phyloP scores from a whole-genome alignment of 1,284 basidiomycete species.

The Malassezia restricta region DNA sequence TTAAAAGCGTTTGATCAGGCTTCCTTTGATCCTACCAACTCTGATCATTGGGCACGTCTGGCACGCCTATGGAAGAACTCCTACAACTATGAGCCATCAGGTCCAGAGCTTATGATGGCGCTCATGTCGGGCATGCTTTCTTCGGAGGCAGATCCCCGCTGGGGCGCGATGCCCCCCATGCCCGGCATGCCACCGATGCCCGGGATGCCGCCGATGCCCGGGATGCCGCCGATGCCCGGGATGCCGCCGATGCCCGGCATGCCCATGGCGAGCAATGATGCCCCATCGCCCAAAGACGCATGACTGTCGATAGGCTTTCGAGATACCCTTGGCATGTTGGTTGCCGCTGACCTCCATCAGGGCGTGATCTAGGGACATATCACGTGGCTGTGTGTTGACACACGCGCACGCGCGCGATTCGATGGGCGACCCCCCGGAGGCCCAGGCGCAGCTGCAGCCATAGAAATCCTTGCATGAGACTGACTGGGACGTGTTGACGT shows the following conservation, averaged over 20 bases:
- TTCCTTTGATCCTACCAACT: constrained; percentile 17
- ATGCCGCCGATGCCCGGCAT: constrained; percentile 1
- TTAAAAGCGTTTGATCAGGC: constrained; percentile 16
- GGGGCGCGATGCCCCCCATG: constrained; percentile 3
- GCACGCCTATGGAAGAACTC: constrained; percentile 16
- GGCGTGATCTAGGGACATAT: too few species aligned
- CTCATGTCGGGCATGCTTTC: constrained; percentile 15
- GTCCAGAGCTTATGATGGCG: constrained; percentile 16
- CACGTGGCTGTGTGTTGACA: too few species aligned
- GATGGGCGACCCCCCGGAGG: too few species aligned
- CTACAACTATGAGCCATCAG: constrained; percentile 14
- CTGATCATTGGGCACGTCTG: constrained; percentile 15
- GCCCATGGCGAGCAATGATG: not conserved
- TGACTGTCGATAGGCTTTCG: too few species aligned
- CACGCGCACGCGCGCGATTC: too few species aligned
- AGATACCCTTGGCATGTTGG: too few species aligned
- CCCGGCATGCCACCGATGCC: constrained; percentile 9
- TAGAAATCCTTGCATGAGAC: too few species aligned
- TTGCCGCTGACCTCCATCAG: too few species aligned
- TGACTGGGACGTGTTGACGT: too few species aligned
- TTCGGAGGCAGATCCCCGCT: constrained; percentile 11
- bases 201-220: constrained; percentile 8
- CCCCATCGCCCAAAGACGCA: too few species aligned
- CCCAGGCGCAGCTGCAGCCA: too few species aligned
- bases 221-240: constrained; percentile 2